A percentile compares a stretch with the other conserved stretches of the same genome.
Evolutionary conservation across 2,329 filamentous ascomycete genomes (phyloP).

Genomic region (Diaporthe nobilis): DNA sequence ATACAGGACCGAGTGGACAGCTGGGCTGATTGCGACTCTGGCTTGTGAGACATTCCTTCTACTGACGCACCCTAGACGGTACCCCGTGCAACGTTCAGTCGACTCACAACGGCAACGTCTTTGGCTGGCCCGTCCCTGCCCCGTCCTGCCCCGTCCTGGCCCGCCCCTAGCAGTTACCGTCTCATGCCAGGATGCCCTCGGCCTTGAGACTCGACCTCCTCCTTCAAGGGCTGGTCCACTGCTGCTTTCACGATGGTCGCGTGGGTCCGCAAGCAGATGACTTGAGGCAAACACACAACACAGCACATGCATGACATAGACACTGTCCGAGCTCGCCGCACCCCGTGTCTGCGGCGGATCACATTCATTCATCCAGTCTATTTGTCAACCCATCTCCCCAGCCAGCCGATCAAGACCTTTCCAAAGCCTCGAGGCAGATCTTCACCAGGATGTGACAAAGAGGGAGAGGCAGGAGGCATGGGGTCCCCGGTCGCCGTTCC

Average conservation of each 20-base stretch:
- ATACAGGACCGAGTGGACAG: neutral
- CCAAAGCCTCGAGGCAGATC: constrained; percentile 8
- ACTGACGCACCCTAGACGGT: constrained; percentile 30
- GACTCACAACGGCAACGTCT: constrained; percentile 22
- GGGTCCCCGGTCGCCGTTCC: constrained; percentile 20
- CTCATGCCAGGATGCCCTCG: constrained; percentile 2
- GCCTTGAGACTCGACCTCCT: constrained; percentile 9
- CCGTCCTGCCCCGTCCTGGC: constrained; percentile 5
- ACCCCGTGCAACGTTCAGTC: constrained; percentile 27
- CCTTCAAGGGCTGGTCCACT: neutral
- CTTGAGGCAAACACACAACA: constrained; percentile 14
- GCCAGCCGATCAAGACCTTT: neutral
- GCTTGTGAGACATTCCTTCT: constrained; percentile 28
- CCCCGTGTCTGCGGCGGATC: constrained; percentile 3
- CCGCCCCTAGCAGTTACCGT: constrained; percentile 19
- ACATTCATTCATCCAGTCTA: neutral
- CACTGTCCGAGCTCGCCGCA: neutral
- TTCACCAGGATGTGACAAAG: constrained; percentile 24
- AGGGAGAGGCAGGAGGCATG: neutral
- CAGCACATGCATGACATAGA: constrained; percentile 3
- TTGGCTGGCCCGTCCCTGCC: constrained; percentile 8
- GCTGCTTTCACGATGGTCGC: neutral
- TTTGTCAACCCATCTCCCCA: neutral
- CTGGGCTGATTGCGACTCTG: constrained; percentile 14
- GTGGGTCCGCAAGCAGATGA: constrained; percentile 13